phyloP scores from a whole-genome alignment of 176 grass and related monocot species.

The Phragmites australis region DNA sequence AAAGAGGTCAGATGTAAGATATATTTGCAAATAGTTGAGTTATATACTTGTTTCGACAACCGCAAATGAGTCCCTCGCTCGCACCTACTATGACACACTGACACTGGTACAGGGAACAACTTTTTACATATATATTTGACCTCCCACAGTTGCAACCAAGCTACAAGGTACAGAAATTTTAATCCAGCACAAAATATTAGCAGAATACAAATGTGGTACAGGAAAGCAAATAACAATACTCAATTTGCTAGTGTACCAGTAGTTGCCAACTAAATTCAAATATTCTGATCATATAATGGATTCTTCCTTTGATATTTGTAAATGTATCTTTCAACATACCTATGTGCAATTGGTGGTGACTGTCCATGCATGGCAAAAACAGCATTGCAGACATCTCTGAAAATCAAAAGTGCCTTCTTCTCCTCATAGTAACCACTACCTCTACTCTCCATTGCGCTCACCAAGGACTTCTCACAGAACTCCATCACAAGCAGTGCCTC shows the following conservation, averaged over 20 bases:
- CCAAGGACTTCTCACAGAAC: constrained; percentile 75
- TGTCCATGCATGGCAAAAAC: constrained; percentile 83
- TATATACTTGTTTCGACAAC: not conserved
- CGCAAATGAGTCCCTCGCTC: not conserved
- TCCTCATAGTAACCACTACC: constrained; percentile 74
- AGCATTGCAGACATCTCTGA: constrained; percentile 80
- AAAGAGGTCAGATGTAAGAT: constrained; percentile 31
- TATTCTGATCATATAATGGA: constrained; percentile 7
- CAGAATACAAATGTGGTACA: constrained; percentile 14
- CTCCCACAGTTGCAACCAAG: not conserved
- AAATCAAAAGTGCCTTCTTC: constrained; percentile 71
- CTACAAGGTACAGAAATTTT: constrained; percentile 29
- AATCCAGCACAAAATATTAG: constrained; percentile 6
- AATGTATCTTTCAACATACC: constrained; percentile 40
- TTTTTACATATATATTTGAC: constrained; percentile 17
- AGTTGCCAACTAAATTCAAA: constrained; percentile 17
- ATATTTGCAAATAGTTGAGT: not conserved
- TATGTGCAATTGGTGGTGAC: constrained; percentile 82
- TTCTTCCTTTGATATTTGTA: not conserved
- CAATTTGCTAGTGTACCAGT: not conserved
- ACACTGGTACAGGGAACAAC: not conserved
- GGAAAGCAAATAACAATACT: not conserved
- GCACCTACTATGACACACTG: constrained; percentile 2
- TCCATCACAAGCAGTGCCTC: constrained; percentile 78
- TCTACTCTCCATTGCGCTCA: constrained; percentile 64